phyloP scores from a whole-genome alignment of 208 protist genomes.

The Trypanosoma avium region DNA sequence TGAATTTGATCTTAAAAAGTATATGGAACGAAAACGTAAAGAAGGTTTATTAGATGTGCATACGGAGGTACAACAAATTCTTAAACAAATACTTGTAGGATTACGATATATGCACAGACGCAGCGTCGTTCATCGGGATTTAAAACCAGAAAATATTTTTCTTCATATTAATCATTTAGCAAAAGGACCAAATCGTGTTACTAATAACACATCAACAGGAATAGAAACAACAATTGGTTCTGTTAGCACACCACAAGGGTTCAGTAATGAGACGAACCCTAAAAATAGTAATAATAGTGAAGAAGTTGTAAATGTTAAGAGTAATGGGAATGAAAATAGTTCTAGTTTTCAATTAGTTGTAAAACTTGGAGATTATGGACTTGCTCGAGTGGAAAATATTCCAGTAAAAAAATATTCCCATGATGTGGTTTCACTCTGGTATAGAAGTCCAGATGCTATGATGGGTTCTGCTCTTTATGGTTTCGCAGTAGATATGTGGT shows the following conservation, averaged over 20 bases:
- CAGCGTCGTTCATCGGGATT: conserved; percentile 88
- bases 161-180: conserved; percentile 46
- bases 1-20: conserved; percentile 97
- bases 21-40: conserved; percentile 74
- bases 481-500: conserved; percentile 92
- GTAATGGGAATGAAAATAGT: conserved; percentile 5
- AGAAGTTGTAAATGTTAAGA: neutral
- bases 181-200: neutral
- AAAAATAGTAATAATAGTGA: neutral
- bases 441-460: conserved; percentile 92
- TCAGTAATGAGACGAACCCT: conserved; percentile 4
- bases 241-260: neutral
- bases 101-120: conserved; percentile 73
- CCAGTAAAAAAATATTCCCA: conserved; percentile 93
- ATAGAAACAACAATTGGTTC: neutral
- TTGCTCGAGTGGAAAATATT: conserved; percentile 86
- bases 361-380: conserved; percentile 90
- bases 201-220: neutral
- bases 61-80: conserved; percentile 52
- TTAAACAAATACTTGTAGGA: conserved; percentile 80
- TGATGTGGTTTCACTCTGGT: conserved; percentile 94
- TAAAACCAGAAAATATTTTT: conserved; percentile 93
- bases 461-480: conserved; percentile 83
- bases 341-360: conserved; percentile 38
- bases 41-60: conserved; percentile 38